phyloP scores from a whole-genome alignment of 345 rosid genomes.

The Tarenaya hassleriana region DNA sequence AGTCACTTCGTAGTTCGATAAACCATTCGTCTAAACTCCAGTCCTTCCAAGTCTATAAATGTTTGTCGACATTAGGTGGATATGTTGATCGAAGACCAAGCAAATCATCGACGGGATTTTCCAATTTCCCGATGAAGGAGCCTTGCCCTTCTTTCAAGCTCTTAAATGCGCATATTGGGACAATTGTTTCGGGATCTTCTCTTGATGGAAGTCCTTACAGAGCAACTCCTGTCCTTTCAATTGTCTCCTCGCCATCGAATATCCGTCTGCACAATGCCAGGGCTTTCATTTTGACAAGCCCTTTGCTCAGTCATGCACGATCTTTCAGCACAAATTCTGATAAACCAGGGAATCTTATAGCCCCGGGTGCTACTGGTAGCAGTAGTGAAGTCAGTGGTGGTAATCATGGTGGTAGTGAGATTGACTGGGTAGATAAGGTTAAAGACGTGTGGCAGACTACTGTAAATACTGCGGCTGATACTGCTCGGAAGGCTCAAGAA shows the following conservation, averaged over 20 bases:
- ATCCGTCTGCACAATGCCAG: slow-evolving; percentile 15
- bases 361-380: slow-evolving; percentile 36
- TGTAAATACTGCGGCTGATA: slow-evolving; percentile 36
- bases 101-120: slow-evolving; percentile 22
- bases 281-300: slow-evolving; percentile 32
- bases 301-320: slow-evolving; percentile 28
- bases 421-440: slow-evolving; percentile 53
- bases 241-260: slow-evolving; percentile 19
- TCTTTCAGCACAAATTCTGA: slow-evolving; percentile 47
- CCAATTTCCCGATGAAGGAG: slow-evolving; percentile 12
- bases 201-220: slow-evolving; percentile 12
- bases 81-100: slow-evolving; percentile 17
- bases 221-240: slow-evolving; percentile 17
- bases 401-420: slow-evolving; percentile 26
- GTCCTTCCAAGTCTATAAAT: slow-evolving; percentile 13
- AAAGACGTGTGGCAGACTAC: slow-evolving; percentile 48
- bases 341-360: slow-evolving; percentile 22
- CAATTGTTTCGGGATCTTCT: slow-evolving; percentile 10
- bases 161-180: slow-evolving; percentile 12
- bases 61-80: slow-evolving; percentile 15
- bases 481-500: slow-evolving; percentile 55
- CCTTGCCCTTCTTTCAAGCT: slow-evolving; percentile 17
- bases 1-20: slow-evolving; percentile 29
- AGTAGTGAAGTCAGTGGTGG: slow-evolving; percentile 30
- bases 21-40: slow-evolving; percentile 16